A percentile compares a stretch with the other conserved stretches of the same genome.
phyloP scores from a whole-genome alignment of 257 asterid species.

The Petunia axillaris region DNA sequence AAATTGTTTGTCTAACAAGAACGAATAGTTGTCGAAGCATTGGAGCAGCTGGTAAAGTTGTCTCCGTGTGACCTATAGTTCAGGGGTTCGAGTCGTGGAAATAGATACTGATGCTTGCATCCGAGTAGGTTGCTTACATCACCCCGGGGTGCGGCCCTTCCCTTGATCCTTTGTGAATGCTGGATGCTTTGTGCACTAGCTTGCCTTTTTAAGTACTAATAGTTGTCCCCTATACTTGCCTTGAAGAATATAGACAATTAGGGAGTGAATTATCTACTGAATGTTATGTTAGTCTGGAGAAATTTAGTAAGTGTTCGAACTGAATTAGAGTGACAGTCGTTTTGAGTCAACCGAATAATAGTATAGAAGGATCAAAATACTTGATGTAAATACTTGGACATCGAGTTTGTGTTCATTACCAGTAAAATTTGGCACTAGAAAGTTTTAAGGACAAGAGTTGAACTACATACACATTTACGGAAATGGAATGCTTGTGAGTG shows the following conservation, averaged over 20 bases:
- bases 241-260: not conserved
- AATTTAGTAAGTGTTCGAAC: not conserved
- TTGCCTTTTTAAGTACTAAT: too few species aligned
- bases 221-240: not conserved
- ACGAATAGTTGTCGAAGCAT: too few species aligned
- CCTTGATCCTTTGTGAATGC: not conserved
- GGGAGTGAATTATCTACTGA: not conserved
- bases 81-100: too few species aligned
- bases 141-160: not conserved
- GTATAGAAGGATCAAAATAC: not conserved
- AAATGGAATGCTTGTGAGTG: constrained; percentile 13
- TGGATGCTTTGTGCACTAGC: too few species aligned
- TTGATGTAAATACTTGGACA: not conserved
- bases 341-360: not conserved
- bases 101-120: too few species aligned
- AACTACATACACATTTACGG: not conserved
- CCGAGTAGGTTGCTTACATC: too few species aligned
- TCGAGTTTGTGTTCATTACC: not conserved
- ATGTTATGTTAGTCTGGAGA: not conserved
- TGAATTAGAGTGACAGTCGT: not conserved
- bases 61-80: too few species aligned
- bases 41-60: too few species aligned
- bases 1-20: too few species aligned
- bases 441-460: not conserved
- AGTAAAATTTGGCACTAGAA: not conserved